Percentiles rank a stretch among this genome's conserved stretches.
These are phyloP conservation scores for Magnaporthiopsis rhizophila DNA, from an alignment of 2,329 filamentous ascomycete species.

Conservation along the genomic window DNA sequence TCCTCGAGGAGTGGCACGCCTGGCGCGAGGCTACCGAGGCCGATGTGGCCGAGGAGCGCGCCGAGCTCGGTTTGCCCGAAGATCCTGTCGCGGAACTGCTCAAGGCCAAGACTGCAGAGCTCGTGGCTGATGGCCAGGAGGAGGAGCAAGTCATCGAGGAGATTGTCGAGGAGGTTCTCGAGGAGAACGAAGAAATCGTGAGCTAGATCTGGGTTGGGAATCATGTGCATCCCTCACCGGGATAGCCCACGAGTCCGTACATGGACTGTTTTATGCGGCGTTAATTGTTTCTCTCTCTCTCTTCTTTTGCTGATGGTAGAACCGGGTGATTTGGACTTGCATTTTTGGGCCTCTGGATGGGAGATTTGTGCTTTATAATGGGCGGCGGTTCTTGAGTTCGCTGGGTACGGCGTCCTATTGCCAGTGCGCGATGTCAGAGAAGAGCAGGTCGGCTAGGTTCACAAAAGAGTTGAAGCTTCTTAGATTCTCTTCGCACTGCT, in stretches of 20 bases:
- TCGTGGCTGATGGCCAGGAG: conserved; percentile 48
- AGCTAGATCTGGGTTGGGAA: conserved; percentile 14
- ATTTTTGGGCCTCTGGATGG: not conserved
- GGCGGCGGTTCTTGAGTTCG: not conserved
- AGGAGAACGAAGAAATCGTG: conserved; percentile 77
- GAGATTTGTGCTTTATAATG: not conserved
- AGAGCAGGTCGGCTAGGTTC: not conserved
- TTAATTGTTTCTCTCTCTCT: not conserved
- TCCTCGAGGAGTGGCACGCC: conserved; percentile 80
- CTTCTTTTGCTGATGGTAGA: not conserved
- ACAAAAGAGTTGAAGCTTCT: not conserved
- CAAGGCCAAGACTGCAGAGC: conserved; percentile 43
- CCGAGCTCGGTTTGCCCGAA: conserved; percentile 56
- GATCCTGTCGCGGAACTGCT: conserved; percentile 56
- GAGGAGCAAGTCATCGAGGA: conserved; percentile 81
- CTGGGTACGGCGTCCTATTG: not conserved
- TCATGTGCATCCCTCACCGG: not conserved
- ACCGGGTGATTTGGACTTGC: not conserved
- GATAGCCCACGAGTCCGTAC: not conserved
- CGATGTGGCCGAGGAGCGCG: conserved; percentile 65
- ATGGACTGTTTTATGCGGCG: not conserved
- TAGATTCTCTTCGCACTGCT: not conserved
- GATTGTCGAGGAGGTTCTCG: conserved; percentile 73
- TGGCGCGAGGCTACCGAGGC: conserved; percentile 71
- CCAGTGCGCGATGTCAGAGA: not conserved